These are phyloP conservation scores for Pleurotus giganteus DNA, from an alignment of 768 basidiomycete species.

Conservation along the genomic window DNA sequence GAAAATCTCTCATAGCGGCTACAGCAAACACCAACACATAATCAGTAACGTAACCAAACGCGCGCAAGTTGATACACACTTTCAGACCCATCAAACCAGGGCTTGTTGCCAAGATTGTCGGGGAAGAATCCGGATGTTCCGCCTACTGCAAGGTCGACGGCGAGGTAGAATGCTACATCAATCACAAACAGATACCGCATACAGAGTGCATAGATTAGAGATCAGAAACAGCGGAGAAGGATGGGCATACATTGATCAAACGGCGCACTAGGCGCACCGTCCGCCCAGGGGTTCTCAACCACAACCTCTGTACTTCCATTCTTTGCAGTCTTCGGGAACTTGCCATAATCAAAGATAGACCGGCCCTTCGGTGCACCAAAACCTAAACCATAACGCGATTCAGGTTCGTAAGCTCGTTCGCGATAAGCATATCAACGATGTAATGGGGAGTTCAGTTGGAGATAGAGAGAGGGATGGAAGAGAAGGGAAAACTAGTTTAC, in stretches of 20 bases:
- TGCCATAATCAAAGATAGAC: slow-evolving; percentile 24
- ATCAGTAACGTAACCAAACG: not conserved
- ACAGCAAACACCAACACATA: slow-evolving; percentile 1
- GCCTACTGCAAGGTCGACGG: slow-evolving; percentile 73
- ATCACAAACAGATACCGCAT: not conserved
- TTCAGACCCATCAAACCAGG: slow-evolving; percentile 67
- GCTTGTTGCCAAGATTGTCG: slow-evolving; percentile 70
- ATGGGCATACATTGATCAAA: slow-evolving; percentile 69
- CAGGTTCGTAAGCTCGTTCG: slow-evolving; percentile 41
- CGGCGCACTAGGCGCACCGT: slow-evolving; percentile 60
- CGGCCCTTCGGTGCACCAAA: slow-evolving; percentile 16
- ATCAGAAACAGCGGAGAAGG: slow-evolving; percentile 2
- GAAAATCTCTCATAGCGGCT: slow-evolving; percentile 74
- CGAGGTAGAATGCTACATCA: slow-evolving; percentile 68
- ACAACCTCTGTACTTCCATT: slow-evolving; percentile 54
- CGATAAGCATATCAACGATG: slow-evolving; percentile 58
- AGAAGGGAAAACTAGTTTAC: too few species aligned
- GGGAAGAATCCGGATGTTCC: slow-evolving; percentile 91
- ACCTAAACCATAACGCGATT: slow-evolving; percentile 50
- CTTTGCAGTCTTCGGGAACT: slow-evolving; percentile 61
- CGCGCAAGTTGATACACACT: slow-evolving; percentile 32
- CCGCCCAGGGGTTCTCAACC: slow-evolving; percentile 66
- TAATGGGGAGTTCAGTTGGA: too few species aligned
- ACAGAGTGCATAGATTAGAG: slow-evolving; percentile 15
- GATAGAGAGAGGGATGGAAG: too few species aligned